Base-by-base conservation (phyloP, 306 rosid genomes). In the Pterocarpus macrocarpus region DNA sequence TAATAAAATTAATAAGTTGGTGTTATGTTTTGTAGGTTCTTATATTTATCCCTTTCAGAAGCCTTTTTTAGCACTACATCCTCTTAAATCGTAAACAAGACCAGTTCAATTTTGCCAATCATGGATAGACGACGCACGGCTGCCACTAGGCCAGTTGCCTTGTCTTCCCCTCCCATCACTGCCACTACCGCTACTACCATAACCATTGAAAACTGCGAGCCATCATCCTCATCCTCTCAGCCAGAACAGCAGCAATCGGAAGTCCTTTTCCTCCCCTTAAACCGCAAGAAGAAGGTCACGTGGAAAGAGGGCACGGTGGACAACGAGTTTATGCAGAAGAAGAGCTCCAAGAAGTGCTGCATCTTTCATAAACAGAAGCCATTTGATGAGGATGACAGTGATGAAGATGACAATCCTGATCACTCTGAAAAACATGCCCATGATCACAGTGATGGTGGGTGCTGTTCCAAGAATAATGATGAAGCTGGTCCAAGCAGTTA, bases 261-360 rank as follows among this genome's bases (percentile, higher is more conserved):
- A 80, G 88, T 91, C 43, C 89, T 94, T 73, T 87, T 90, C 47
- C 85, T 94, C 65, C 89, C 88, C 47, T 92, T 94, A 63, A 88
- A 88, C 72, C 94, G 94, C 85, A 94, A 85, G 94, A 92, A 93
- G 95, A 90, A 89, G 84, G 98, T 95, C 33, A 36, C 91, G 0
- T 95, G 99, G 98, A 95, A 93, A 82, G 97, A 95, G 43, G 99
- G 94, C 41, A 95, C 98, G 6, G 88, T 95, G 32, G 99, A 95
- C 87, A 95, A 95, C 77, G 99, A 95, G 90, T 93, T 91, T 69
- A 87, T 95, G 98, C 92, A 90, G 87, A 95, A 93, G 89, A 95
- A 95, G 86, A 93, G 98, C 83, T 95, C 98, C 82, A 95, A 95
- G 76, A 95, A 93, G 82, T 95, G 99, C 58, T 95, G 99, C 77